phyloP scores from a whole-genome alignment of 352 stramenopile species.

The Phytophthora ramorum region DNA sequence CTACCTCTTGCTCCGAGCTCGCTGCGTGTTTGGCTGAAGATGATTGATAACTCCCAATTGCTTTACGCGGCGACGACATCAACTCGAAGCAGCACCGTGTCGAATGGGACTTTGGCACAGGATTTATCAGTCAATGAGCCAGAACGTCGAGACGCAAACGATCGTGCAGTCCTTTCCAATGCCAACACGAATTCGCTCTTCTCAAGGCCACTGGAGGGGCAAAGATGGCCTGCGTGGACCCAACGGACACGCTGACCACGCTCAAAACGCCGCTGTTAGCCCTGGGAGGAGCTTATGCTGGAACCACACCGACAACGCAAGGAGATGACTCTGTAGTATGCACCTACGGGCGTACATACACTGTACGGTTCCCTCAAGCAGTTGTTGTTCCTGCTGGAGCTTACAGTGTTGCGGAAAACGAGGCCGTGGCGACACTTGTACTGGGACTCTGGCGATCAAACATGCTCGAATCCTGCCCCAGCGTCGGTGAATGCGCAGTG shows the following conservation, averaged over 20 bases:
- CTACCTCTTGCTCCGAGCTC: constrained; percentile 61
- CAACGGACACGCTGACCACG: background rate
- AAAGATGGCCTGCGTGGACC: constrained; percentile 13
- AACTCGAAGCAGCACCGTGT: constrained; percentile 87
- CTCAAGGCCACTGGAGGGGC: constrained; percentile 9
- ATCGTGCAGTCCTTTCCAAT: constrained; percentile 14
- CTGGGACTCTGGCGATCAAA: constrained; percentile 28
- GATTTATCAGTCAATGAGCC: constrained; percentile 86
- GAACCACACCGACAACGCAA: constrained; percentile 36
- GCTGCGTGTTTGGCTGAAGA: constrained; percentile 79
- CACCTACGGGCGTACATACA: constrained; percentile 81
- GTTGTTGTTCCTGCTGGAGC: constrained; percentile 31
- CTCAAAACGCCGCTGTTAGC: constrained; percentile 40
- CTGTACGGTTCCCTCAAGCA: constrained; percentile 53
- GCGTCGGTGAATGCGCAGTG: constrained; percentile 37
- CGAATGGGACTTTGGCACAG: constrained; percentile 93
- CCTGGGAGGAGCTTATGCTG: constrained; percentile 39
- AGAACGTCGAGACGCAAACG: constrained; percentile 72
- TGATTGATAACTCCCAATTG: constrained; percentile 42
- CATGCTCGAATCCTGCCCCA: constrained; percentile 34
- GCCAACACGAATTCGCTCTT: constrained; percentile 16
- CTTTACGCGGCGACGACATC: constrained; percentile 78
- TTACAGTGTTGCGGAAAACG: constrained; percentile 24
- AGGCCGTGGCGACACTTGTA: constrained; percentile 36
- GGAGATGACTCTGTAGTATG: constrained; percentile 63